Evolutionary conservation across 1,284 basidiomycete genomes (phyloP), one percentile per base, ranked within the genome.

Genomic region (Leccinum pachyderme): DNA sequence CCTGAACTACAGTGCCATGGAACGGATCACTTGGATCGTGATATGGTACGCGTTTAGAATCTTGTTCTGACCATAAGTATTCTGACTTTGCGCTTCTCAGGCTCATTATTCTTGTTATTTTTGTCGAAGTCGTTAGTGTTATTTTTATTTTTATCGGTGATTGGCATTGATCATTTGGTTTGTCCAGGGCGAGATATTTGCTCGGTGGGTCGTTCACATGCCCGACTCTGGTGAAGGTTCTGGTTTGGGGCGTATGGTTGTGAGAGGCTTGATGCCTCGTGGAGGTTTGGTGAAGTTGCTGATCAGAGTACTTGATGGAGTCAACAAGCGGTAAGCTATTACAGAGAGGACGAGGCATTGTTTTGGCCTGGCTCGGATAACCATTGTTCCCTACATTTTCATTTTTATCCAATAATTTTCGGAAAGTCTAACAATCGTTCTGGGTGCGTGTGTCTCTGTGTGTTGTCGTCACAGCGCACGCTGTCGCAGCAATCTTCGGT

Each of bases 21-120:
- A 93, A 63, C 78, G 91, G n/a, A 92, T 95, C 63, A 95, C 93
- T 4, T 94, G 92, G 92, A 93, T 96, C 61, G 86, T 98, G 59
- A 98, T 98, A 63, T 95, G 93, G 89, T 89, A 66, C 57, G 27
- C 49, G 52, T 32, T 50, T 15, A 13, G 15, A 15, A 18, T 18
- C 18, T 18, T n/a, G 13, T n/a, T 53, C 25, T 39, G 33, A 24
- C 15, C 31, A 35, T 29, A n/a, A 18, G 24, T 49, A 51, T 47
- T 24, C 53, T 13, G 49, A 53, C 52, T 11, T 24, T 22, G 39
- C 39, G 39, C 15, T 24, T 25, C 0, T 24, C 32, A 89, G 87
- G 85, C 77, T 98, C 39, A 97, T 97, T 65, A 86, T 95, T 22
- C 86, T 89, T 1, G 94, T 93, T 5, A 89, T 90, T 69, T 71